Base-by-base conservation (phyloP, 164 flowering plant genomes). In the Nymphaea colorata region DNA sequence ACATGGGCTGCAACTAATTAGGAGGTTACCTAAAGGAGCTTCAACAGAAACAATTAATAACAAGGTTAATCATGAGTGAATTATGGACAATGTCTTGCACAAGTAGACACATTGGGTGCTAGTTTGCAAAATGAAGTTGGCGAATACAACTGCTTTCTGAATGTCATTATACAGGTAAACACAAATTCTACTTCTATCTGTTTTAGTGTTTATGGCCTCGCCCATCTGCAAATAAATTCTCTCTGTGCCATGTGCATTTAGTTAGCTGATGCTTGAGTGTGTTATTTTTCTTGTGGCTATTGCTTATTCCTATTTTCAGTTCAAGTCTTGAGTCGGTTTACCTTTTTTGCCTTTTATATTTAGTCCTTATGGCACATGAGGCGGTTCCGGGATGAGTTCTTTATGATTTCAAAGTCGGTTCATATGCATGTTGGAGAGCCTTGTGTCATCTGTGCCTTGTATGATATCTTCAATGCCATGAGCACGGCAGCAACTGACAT, bases 91-190 rank as follows among this genome's bases (percentile, higher is more conserved):
- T 60, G 73, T 59, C 51, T 70, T 42, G 64, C 72, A 68, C 64
- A 81, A 62, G 66, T 59, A 45, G 86, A 83, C 77, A 62, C 76
- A 4, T 76, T 84, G 71, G 98, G 97, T 60, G 79, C 84, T 6
- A 98, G 96, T 47, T 78, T 95, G 73, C 78, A 82, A 77, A 95
- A 95, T 77, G 97, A 87, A 86, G 84, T 87, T 75, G 99, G 99
- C 43, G 99, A 95, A 82, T 95, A 92, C 73, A 92, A 92, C 76
- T 95, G 99, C 76, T 95, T 95, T 81, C 76, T 95, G 71, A 95
- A 95, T 82, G 99, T 95, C 41, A 92, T 95, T 45, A 95, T 95
- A 75, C 99, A 95, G 99, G 99, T 92, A 15, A 8, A 15, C 2
- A 51, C 5, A 15, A 51, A 51, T 51, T 51, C 14, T 51, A 15